Base-by-base conservation (phyloP, 331 rosid species). In the Dryas integrifolia region DNA sequence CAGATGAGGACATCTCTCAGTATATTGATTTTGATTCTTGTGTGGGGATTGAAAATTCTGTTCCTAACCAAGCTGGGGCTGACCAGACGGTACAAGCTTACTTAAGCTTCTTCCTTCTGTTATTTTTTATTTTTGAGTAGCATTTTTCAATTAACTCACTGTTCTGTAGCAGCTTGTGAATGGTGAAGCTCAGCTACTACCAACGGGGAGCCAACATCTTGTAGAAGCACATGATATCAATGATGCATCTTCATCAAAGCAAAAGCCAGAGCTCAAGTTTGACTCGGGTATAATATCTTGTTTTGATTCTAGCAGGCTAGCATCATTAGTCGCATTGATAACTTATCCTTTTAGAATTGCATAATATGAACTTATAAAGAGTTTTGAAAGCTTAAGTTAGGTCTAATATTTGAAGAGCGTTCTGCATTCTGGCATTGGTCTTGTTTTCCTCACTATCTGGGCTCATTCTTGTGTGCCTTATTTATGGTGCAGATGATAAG, bases 21-120 rank as follows among this genome's bases (percentile, higher is more conserved):
- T 77, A 79, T 72, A 53, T 86, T 76, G 69, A 78, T 41, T 82
- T 88, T 40, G 95, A 86, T 83, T 75, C 85, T 79, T 85, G 88
- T 69, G 82, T 46, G 69, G 80, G 72, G 58, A 55, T 15, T 73
- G 94, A 80, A 67, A 81, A 70, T 61, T 8, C 46, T 41, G 61
- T 82, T 65, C 62, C 81, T 45, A 83, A 79, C 16, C 77, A 77
- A 55, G 81, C 61, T 66, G 72, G 66, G 41, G 40, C 24, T 38
- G n/a, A 24, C 26, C 83, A 81, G 81, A 82, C 82, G 92, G 97
- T 87, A 72, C 59, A 72, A 39, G 15, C 47, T 9, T 30, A 14
- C 35, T 16, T 12, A 45, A 71, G 69, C 67, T 53, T 57, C 14
- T 62, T 16, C 47, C 64, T 18, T 21, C 9, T 70, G 46, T 69